Evolutionary conservation across 2,329 filamentous ascomycete species (phyloP).

Genomic region (Metarhizium brunneum): DNA sequence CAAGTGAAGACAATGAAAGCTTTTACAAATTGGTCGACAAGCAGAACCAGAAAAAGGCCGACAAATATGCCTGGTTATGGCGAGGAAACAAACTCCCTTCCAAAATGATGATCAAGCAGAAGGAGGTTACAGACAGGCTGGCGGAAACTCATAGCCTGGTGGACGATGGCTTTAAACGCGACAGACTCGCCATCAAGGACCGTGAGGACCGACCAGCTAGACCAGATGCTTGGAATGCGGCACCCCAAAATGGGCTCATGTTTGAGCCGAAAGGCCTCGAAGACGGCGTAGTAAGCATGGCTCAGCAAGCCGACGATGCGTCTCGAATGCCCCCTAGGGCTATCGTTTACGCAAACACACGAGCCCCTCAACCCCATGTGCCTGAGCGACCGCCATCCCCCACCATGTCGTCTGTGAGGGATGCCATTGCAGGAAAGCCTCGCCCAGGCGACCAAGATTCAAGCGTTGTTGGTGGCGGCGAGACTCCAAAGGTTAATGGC

Average conservation of each 20-base stretch:
- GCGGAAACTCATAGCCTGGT: constrained; percentile 34
- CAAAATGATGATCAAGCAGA: constrained; percentile 67
- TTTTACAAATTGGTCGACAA: constrained; percentile 89
- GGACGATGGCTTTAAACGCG: constrained; percentile 49
- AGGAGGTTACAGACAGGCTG: constrained; percentile 48
- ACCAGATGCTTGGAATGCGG: constrained; percentile 65
- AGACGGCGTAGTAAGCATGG: constrained; percentile 50
- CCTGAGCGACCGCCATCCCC: constrained; percentile 57
- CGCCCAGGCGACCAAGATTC: constrained; percentile 54
- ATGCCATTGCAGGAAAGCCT: constrained; percentile 70
- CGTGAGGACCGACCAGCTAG: constrained; percentile 64
- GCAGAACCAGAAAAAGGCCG: constrained; percentile 74
- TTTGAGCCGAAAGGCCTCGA: constrained; percentile 62
- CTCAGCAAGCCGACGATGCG: constrained; percentile 57
- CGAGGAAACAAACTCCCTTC: constrained; percentile 75
- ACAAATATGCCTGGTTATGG: constrained; percentile 87
- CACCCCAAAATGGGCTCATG: constrained; percentile 79
- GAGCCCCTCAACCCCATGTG: constrained; percentile 48
- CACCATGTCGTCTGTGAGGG: constrained; percentile 73
- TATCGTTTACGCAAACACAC: constrained; percentile 76
- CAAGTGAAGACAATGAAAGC: constrained; percentile 94
- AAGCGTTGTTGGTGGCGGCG: constrained; percentile 46
- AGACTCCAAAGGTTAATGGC: constrained; percentile 86
- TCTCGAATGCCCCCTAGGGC: constrained; percentile 69
- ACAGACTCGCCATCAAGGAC: constrained; percentile 56